These are phyloP conservation scores for Abelmoschus esculentus DNA, from an alignment of 345 rosid species.

Conservation along the genomic window DNA sequence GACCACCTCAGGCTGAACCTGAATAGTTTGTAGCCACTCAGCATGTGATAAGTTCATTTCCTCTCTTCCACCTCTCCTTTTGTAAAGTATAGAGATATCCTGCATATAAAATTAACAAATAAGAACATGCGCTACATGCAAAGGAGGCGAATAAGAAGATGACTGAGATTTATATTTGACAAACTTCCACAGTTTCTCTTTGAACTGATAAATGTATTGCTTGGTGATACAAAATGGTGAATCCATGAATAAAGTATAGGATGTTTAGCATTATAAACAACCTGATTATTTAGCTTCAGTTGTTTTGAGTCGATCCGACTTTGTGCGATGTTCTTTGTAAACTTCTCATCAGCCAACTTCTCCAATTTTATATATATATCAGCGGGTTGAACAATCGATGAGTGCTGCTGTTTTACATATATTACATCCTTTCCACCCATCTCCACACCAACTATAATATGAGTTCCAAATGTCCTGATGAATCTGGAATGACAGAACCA, in stretches of 20 bases:
- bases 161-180: slow-evolving; percentile 41
- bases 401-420: slow-evolving; percentile 53
- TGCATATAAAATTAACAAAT: slow-evolving; percentile 24
- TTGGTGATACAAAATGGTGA: neutral
- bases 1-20: slow-evolving; percentile 19
- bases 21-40: slow-evolving; percentile 84
- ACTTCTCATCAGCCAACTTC: slow-evolving; percentile 65
- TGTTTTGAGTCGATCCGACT: slow-evolving; percentile 26
- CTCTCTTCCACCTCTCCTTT: slow-evolving; percentile 88
- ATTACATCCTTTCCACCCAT: slow-evolving; percentile 85
- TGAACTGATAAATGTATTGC: slow-evolving; percentile 21
- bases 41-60: slow-evolving; percentile 50
- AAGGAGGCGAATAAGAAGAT: slow-evolving; percentile 45
- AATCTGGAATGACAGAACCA: slow-evolving; percentile 34
- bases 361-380: slow-evolving; percentile 49
- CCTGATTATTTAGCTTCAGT: slow-evolving; percentile 32
- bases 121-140: neutral
- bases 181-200: slow-evolving; percentile 66
- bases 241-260: neutral
- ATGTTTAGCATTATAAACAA: neutral
- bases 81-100: slow-evolving; percentile 60
- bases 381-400: slow-evolving; percentile 47
- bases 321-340: slow-evolving; percentile 39
- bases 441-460: slow-evolving; percentile 60
- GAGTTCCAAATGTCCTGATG: slow-evolving; percentile 66